Conservation (phyloP, 75 land plant genomes). For the Picea sitchensis region DNA sequence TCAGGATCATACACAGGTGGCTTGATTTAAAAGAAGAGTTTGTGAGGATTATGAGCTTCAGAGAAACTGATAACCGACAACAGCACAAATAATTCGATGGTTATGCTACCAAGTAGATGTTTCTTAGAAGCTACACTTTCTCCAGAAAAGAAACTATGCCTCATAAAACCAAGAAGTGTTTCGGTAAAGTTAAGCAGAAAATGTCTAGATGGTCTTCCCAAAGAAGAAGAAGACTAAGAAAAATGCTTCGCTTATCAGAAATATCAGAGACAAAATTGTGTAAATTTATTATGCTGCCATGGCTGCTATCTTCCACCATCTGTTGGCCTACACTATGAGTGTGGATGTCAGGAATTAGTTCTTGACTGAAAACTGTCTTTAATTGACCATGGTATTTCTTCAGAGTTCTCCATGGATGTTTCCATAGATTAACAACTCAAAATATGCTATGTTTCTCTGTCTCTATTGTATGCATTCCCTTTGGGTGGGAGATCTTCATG, state of each 20-base stretch:
- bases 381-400: no score
- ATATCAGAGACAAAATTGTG: conserved; percentile 16
- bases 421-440: no score
- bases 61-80: not conserved
- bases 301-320: conserved; percentile 22
- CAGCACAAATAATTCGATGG: conserved; percentile 25
- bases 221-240: conserved; percentile 10
- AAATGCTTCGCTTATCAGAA: conserved; percentile 23
- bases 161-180: no score
- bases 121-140: conserved; percentile 1
- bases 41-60: no score
- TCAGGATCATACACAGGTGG: not conserved
- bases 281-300: conserved; percentile 26
- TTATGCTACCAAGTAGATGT: conserved; percentile 55
- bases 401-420: no score
- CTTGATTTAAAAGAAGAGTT: no score
- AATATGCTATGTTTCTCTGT: no score
- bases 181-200: no score
- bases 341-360: conserved; percentile 23
- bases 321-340: conserved; percentile 36
- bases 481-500: no score
- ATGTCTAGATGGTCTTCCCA: not conserved
- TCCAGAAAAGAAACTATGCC: no score
- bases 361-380: no score
- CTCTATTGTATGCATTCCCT: no score